Evolutionary conservation across 768 basidiomycete species (phyloP), one percentile per base, ranked within the genome.

Genomic region (Boletus rex-veris): DNA sequence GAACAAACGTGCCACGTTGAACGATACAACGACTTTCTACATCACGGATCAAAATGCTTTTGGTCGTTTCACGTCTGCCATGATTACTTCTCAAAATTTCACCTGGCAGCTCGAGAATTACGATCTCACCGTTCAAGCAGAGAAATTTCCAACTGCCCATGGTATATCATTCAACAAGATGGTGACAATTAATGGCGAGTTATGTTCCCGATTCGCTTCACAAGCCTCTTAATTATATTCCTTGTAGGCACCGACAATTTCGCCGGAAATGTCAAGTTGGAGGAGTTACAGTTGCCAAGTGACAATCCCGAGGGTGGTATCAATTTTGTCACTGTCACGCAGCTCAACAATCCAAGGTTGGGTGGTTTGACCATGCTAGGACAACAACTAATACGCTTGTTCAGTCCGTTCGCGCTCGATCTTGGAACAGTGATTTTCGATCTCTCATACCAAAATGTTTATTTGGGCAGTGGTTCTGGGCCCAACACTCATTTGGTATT

Each of bases 261-360:
- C 64, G 62, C 75, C n/a, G 75, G 77, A 16, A 75, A 78, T 64
- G 80, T 86, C 39, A 52, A 65, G 19, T 71, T 90, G 19, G 67
- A 75, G 50, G 80, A 87, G 52, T 76, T 89, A 48, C 77, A 80
- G 60, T 72, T 90, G 12, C 87, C 88, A 0, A 80, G 81, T 41
- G 86, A 88, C 61, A 78, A 80, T 67, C 81, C 84, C 11, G 73
- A 71, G 0, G 85, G 85, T 47, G 88, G 88, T 21, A 85, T 90
- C 57, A 70, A 85, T 64, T 87, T 87, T 58, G 62, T 77, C 26
- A 78, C 85, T 16, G 73, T 79, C 15, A 88, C 81, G 1, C 64
- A 73, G 39, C 64, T 89, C 45, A 75, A 63, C 33, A 88, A 88
- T 62, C 72, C 77, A 21, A 86, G 85, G 84, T 80, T 52, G 21